Base-by-base conservation (phyloP, 2,329 filamentous ascomycete genomes). In the Venturia asperata region DNA sequence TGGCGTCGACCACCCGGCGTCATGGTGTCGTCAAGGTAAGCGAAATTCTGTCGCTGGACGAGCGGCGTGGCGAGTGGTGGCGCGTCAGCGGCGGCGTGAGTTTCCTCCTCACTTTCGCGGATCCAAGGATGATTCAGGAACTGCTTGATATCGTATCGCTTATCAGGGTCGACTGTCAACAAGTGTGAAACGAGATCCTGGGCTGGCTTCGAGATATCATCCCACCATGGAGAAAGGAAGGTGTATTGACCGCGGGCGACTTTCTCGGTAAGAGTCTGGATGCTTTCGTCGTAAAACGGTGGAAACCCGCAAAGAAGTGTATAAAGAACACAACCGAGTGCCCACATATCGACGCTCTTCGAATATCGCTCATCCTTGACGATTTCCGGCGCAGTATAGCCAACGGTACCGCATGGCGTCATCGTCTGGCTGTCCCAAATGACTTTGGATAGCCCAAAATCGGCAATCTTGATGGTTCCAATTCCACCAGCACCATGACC, bases 301-400 rank as follows among this genome's bases (percentile, higher is more conserved):
- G 94, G 94, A 79, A 99, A 99, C 17, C 94, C 94, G 71, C 94
- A 99, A 19, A 99, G 88, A 1, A 99, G 81, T 0, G 94, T 99
- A 80, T 99, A 99, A 5, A 99, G 82, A 13, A 99, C 94, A 74
- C 94, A 99, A 17, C 94, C 94, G 41, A 99, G 78, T 3, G 94
- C 94, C 94, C 94, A 99, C 94, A 99, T 99, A 73, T 99, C 94
- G 58, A 99, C 94, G 63, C 91, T 95, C 81, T 97, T 99, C 45
- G 93, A 97, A 77, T 99, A 99, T 27, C 92, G 87, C 78, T 99
- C 94, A 77, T 99, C 94, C 78, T 97, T 97, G 75, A 99, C 94
- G 68, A 99, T 99, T 74, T 99, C 94, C 9, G 94, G 94, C 3
- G 94, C 94, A 4, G 94, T 97, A 78, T 99, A 99, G 55, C 94